Base-by-base conservation (phyloP, 2,329 filamentous ascomycete genomes). In the Camptophora hylomeconis region DNA sequence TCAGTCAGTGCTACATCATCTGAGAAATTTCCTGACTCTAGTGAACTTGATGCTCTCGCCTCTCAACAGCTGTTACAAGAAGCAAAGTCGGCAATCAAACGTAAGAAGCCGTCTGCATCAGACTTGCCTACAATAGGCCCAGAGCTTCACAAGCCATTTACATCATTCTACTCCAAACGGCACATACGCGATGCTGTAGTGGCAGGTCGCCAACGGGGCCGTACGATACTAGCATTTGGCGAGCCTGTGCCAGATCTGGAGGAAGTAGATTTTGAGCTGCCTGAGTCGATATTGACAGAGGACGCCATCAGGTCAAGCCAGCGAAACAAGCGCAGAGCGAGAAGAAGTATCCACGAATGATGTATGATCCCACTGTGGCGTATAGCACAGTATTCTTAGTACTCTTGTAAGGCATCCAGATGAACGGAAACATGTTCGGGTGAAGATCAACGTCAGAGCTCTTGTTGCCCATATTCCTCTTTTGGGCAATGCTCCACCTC, bases 141-240 rank as follows among this genome's bases (percentile, higher is more conserved):
- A 10, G 16, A 15, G 11, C 9, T 15, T 14, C 24, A 15, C 14
- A 69, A 65, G 33, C 77, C 80, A 20, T 84, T 94, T 48, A 78
- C 63, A n/a, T 92, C 82, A 0, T 94, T 94, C 58, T 95, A 84
- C 50, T 54, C 67, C 11, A 84, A 89, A 55, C 73, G 69, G 14
- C 75, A 92, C 47, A 67, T 87, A 36, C 76, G 87, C 15, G 80
- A 84, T 13, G 72, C 75, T 5, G 83, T 86, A 7, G 55, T 93
- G n/a, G 77, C 72, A 37, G 74, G 72, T 41, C 65, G 72, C 26
- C 68, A 83, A 18, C 72, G 80, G 29, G 72, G 73, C 23, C 67
- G 82, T 27, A 80, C 69, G 28, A 65, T 75, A 10, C 63, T 78
- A 26, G 87, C 86, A 3, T 95, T 89, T 67, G 87, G 87, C 1